A percentile compares a stretch with the other conserved stretches of the same genome.
These are phyloP conservation scores for Ceriops tagal DNA, from an alignment of 345 rosid genomes.

Conservation along the genomic window DNA sequence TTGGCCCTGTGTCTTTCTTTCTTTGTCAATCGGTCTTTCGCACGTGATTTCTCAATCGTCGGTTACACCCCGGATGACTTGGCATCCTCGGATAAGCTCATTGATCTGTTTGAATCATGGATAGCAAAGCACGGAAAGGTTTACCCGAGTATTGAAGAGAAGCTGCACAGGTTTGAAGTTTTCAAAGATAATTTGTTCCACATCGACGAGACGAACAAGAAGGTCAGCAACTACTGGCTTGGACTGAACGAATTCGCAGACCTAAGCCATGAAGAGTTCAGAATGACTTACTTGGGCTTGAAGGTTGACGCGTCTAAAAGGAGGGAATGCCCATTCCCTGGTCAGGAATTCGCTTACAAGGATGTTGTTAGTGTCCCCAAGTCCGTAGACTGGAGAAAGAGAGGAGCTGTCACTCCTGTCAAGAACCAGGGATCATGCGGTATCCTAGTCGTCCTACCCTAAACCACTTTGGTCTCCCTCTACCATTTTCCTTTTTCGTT, in stretches of 20 bases:
- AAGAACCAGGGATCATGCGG: conserved; percentile 36
- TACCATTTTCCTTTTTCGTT: too few species aligned
- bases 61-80: conserved; percentile 27
- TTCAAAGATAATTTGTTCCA: conserved; percentile 29
- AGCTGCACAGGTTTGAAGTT: conserved; percentile 26
- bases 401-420: conserved; percentile 26
- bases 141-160: conserved; percentile 25
- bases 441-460: not conserved
- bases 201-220: conserved; percentile 30
- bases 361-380: conserved; percentile 17
- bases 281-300: conserved; percentile 22
- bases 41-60: conserved; percentile 30
- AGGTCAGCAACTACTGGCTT: conserved; percentile 29
- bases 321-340: not conserved
- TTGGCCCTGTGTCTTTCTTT: not conserved
- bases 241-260: conserved; percentile 29
- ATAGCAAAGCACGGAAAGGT: conserved; percentile 17
- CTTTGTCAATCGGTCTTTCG: not conserved
- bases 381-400: conserved; percentile 33
- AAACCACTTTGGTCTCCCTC: not conserved
- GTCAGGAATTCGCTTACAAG: conserved; percentile 15
- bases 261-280: conserved; percentile 30
- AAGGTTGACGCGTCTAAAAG: conserved; percentile 8
- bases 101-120: conserved; percentile 31
- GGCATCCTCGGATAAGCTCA: conserved; percentile 22